Base-by-base conservation (phyloP, 805 yeast species). In the Hanseniaspora thailandica region DNA sequence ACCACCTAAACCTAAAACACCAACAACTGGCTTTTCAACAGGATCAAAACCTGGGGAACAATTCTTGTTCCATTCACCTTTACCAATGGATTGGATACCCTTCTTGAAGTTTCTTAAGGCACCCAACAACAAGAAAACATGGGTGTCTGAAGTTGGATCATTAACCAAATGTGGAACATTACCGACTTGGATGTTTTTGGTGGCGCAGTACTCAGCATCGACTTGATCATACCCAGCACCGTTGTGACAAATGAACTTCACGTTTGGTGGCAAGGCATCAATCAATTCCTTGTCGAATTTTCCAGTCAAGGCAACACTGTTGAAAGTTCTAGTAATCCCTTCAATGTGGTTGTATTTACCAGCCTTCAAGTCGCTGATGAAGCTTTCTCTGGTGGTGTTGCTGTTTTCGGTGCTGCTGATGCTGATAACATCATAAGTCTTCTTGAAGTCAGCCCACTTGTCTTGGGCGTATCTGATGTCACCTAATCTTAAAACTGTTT, bases 1-100 rank as follows among this genome's bases (percentile, higher is more conserved):
- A 34, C 95, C 95, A 33, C 96, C 96, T 77, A 87, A 75, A 15
- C 96, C 96, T 50, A 84, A 71, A 52, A 87, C 80, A 47, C 96
- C 96, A 22, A 87, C 81, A 19, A 73, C 73, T 7, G 52, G 52
- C 62, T 82, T 82, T 8, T 86, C 86, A 57, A 73, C 79, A 17
- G 94, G 94, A 61, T 82, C 89, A 61, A 76, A 76, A 7, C 94
- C 95, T 45, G 79, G 67, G 7, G 80, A 75, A 25, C 75, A 73
- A 0, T 78, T 73, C 2, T 63, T 54, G 15, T 75, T 74, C 90
- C 94, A 86, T 54, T 77, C 70, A 22, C 88, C 89, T 34, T 68
- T 65, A 35, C 75, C 62, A 59, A 84, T 64, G 44, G 71, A 69
- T 47, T 74, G 68, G 57, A 77, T 77, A 19, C 88, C 85, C 51